These are phyloP conservation scores for Fusarium agapanthi DNA, from an alignment of 2,329 filamentous ascomycete species.

Conservation along the genomic window DNA sequence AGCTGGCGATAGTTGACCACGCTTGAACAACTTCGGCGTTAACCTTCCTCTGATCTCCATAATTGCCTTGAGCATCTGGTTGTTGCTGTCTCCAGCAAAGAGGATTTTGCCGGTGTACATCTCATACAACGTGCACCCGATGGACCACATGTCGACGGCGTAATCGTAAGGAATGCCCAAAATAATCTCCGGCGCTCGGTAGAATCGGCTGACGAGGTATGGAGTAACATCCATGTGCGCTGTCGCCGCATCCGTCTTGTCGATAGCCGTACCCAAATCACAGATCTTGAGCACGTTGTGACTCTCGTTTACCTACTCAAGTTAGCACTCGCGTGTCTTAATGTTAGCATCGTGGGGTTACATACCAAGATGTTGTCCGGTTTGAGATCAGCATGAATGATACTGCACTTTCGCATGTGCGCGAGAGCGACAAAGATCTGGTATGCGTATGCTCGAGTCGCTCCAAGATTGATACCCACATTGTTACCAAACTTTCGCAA, in stretches of 20 bases:
- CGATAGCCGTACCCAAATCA: conserved; percentile 95
- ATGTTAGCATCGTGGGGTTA: neutral
- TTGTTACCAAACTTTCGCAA: conserved; percentile 96
- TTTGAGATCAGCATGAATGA: conserved; percentile 95
- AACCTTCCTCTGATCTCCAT: conserved; percentile 96
- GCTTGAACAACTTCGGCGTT: conserved; percentile 86
- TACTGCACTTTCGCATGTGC: conserved; percentile 89
- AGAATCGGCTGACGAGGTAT: conserved; percentile 96
- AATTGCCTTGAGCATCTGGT: conserved; percentile 96
- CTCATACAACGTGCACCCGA: conserved; percentile 96
- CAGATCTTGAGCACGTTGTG: conserved; percentile 91
- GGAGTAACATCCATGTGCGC: conserved; percentile 85
- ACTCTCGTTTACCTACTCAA: conserved; percentile 74
- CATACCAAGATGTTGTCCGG: conserved; percentile 92
- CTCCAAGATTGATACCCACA: conserved; percentile 87
- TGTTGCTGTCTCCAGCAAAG: conserved; percentile 94
- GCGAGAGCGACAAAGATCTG: conserved; percentile 93
- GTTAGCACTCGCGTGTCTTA: conserved; percentile 16
- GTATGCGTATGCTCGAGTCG: conserved; percentile 87
- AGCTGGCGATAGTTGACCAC: conserved; percentile 76
- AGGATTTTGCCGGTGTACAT: conserved; percentile 97
- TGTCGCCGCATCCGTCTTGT: conserved; percentile 79
- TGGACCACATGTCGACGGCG: conserved; percentile 96
- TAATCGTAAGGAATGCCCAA: conserved; percentile 96
- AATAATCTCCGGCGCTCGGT: conserved; percentile 96